A percentile compares a stretch with the other conserved stretches of the same genome.
These are phyloP conservation scores for Xylariaceae sp. DNA, from an alignment of 2,329 filamentous ascomycete species.

Conservation along the genomic window DNA sequence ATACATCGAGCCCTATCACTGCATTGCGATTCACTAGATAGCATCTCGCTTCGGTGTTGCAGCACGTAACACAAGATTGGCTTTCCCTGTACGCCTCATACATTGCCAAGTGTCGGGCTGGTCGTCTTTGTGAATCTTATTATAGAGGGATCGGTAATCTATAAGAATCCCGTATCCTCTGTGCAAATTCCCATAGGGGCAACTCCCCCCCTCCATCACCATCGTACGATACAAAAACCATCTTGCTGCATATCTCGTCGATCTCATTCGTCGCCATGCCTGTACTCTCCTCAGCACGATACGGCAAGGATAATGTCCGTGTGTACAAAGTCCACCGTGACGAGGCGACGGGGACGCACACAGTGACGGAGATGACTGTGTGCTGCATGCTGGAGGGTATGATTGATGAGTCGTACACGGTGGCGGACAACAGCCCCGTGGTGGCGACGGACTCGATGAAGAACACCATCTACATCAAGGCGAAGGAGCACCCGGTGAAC, in stretches of 20 bases:
- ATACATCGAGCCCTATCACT: neutral
- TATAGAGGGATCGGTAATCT: conserved; percentile 6
- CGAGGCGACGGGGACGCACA: conserved; percentile 76
- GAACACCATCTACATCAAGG: conserved; percentile 94
- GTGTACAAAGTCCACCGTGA: conserved; percentile 93
- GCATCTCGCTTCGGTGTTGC: conserved; percentile 3
- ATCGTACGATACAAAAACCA: neutral
- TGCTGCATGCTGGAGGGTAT: conserved; percentile 91
- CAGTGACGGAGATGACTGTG: conserved; percentile 93
- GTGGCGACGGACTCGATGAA: conserved; percentile 98
- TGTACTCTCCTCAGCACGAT: conserved; percentile 68
- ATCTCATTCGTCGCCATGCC: conserved; percentile 51
- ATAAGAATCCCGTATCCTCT: conserved; percentile 20
- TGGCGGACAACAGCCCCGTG: conserved; percentile 91
- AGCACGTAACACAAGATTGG: conserved; percentile 24
- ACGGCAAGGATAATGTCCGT: conserved; percentile 97
- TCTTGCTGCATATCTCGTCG: neutral
- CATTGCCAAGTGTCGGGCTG: neutral
- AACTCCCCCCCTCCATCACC: neutral
- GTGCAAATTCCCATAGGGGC: neutral
- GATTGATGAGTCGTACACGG: conserved; percentile 88
- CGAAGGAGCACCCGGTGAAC: conserved; percentile 89
- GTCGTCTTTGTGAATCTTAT: conserved; percentile 4
- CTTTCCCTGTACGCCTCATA: conserved; percentile 15
- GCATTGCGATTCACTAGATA: conserved; percentile 13